A percentile compares a stretch with the other conserved stretches of the same genome.
These are phyloP conservation scores for Vaccinium myrtillus DNA, from an alignment of 148 eudicot genomes.

Conservation along the genomic window DNA sequence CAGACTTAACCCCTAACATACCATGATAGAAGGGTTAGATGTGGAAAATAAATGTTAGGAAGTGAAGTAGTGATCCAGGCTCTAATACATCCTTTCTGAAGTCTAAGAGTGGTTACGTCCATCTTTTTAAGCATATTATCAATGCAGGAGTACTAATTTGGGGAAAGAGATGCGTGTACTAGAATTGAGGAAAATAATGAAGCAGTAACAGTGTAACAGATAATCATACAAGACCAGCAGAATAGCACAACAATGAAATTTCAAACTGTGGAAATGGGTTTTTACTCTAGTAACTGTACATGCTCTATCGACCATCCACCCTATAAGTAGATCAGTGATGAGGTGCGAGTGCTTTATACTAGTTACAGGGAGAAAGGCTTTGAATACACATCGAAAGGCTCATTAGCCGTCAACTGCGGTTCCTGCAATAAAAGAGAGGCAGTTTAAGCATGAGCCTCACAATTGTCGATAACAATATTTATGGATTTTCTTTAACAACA, in stretches of 20 bases:
- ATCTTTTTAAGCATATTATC: neutral
- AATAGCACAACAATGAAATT: neutral
- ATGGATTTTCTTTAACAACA: neutral
- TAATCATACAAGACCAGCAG: neutral
- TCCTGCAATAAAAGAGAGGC: slow-evolving; percentile 34
- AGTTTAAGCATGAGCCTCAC: neutral
- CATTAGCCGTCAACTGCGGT: slow-evolving; percentile 48
- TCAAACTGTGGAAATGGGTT: neutral
- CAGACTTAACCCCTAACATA: neutral
- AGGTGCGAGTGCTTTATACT: slow-evolving; percentile 7
- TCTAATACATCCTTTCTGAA: neutral
- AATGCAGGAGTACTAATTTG: neutral
- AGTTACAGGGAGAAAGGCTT: slow-evolving; percentile 40
- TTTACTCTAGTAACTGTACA: neutral
- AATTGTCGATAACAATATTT: neutral
- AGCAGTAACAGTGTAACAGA: neutral
- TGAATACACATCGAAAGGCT: slow-evolving; percentile 42
- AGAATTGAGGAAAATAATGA: neutral
- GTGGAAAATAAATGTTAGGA: neutral
- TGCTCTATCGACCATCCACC: neutral
- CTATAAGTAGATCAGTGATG: neutral
- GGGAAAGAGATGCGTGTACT: neutral
- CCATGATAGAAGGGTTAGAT: neutral
- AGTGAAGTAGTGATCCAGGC: neutral
- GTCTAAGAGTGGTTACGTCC: neutral